Conservation (phyloP, 768 basidiomycete genomes). For the Russula virescens region DNA sequence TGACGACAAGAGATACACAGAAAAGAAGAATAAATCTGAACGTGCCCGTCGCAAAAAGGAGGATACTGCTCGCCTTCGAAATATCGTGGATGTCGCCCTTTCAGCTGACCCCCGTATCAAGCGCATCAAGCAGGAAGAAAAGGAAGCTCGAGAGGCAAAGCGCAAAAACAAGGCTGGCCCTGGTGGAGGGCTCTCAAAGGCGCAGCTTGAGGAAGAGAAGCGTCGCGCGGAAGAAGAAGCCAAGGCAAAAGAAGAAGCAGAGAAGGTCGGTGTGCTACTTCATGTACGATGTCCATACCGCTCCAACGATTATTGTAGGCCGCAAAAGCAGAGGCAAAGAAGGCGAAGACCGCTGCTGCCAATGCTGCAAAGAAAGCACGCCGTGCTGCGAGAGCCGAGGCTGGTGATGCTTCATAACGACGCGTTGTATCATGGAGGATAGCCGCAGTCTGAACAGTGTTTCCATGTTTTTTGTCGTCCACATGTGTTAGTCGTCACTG, state of each 20-base stretch:
- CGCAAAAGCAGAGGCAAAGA: constrained; percentile 72
- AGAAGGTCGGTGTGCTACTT: constrained; percentile 49
- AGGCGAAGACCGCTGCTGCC: constrained; percentile 77
- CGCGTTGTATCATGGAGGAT: not conserved
- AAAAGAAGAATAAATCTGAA: constrained; percentile 99
- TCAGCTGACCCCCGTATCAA: constrained; percentile 91
- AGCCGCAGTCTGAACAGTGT: not conserved
- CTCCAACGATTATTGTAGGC: constrained; percentile 30
- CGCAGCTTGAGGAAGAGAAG: constrained; percentile 51
- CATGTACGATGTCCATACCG: not conserved
- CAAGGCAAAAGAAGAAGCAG: constrained; percentile 74
- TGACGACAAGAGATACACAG: constrained; percentile 97
- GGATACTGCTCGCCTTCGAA: constrained; percentile 84
- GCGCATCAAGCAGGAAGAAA: constrained; percentile 93
- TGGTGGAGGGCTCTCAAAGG: constrained; percentile 44
- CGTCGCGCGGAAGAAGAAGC: constrained; percentile 66
- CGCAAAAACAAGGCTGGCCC: constrained; percentile 52
- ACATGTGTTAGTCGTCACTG: not conserved
- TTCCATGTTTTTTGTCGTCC: not conserved
- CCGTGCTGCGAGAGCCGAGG: constrained; percentile 53
- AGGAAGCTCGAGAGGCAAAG: constrained; percentile 89
- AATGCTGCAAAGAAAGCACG: constrained; percentile 90
- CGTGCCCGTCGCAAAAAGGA: constrained; percentile 96
- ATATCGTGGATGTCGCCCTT: constrained; percentile 81
- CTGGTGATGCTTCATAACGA: constrained; percentile 13